phyloP scores from a whole-genome alignment of 768 basidiomycete genomes.

The Cystobasidium ongulense region DNA sequence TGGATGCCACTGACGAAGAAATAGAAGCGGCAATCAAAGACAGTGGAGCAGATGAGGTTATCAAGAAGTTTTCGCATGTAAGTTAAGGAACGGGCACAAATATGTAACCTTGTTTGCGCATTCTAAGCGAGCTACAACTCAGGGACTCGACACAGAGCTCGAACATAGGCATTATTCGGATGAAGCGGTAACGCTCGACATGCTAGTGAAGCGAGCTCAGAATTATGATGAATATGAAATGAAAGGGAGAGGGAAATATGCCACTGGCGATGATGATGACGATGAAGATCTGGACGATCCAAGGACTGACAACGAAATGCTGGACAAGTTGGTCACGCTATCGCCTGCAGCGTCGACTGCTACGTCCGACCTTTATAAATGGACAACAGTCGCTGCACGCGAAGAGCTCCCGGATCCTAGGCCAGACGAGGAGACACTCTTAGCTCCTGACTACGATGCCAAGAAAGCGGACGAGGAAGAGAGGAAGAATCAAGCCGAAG shows the following conservation, averaged over 20 bases:
- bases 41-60: conserved; percentile 4
- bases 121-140: neutral
- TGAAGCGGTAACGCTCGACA: neutral
- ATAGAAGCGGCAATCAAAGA: neutral
- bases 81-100: neutral
- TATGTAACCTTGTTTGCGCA: neutral
- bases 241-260: neutral
- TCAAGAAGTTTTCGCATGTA: conserved; percentile 9
- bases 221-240: neutral
- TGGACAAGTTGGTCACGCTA: neutral
- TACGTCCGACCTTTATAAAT: neutral
- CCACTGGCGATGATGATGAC: neutral
- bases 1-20: conserved; percentile 19
- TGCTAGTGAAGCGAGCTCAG: neutral
- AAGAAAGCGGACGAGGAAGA: neutral
- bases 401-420: neutral
- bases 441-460: neutral
- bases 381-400: neutral
- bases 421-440: neutral
- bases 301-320: neutral
- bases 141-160: conserved; percentile 1
- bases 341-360: neutral
- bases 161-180: neutral
- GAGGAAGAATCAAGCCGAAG: neutral
- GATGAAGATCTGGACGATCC: neutral